These are phyloP conservation scores for Tolypocladium pustulatum DNA, from an alignment of 2,329 filamentous ascomycete genomes.

Conservation along the genomic window DNA sequence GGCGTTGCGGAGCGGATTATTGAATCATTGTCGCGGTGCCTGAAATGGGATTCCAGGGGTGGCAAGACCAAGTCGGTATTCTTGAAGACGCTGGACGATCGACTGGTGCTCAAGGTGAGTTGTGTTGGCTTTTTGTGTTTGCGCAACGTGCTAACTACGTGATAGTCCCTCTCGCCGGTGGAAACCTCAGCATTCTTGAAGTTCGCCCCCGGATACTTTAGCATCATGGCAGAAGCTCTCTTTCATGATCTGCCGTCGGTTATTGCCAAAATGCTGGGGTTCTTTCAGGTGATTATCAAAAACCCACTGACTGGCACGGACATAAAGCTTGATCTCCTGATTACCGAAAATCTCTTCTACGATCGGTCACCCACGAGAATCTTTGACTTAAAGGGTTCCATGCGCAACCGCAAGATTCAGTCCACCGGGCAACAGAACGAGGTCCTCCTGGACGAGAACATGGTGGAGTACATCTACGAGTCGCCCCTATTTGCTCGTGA, in stretches of 20 bases:
- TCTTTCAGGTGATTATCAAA: conserved; percentile 96
- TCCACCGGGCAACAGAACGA: conserved; percentile 93
- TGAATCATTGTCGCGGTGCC: conserved; percentile 86
- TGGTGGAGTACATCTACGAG: conserved; percentile 98
- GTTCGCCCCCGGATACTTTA: conserved; percentile 95
- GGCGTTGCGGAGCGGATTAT: conserved; percentile 89
- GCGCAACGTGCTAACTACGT: conserved; percentile 4
- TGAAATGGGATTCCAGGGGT: conserved; percentile 97
- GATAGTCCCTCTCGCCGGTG: conserved; percentile 71
- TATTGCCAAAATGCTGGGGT: conserved; percentile 98
- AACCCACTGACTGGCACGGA: conserved; percentile 86
- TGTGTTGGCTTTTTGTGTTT: not conserved
- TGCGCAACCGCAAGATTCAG: conserved; percentile 96
- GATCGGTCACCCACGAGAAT: conserved; percentile 82
- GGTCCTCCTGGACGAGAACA: conserved; percentile 93
- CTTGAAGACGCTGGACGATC: conserved; percentile 89
- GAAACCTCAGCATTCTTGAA: conserved; percentile 90
- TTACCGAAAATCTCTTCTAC: conserved; percentile 98
- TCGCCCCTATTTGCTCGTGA: conserved; percentile 91
- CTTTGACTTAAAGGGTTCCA: conserved; percentile 94
- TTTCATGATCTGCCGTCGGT: conserved; percentile 94
- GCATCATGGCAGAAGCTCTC: conserved; percentile 90
- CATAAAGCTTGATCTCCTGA: conserved; percentile 84
- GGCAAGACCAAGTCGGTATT: conserved; percentile 98
- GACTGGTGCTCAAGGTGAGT: conserved; percentile 70